A percentile compares a stretch with the other conserved stretches of the same genome.
Conservation (phyloP, 441 rosid species). For the Adansonia grandidieri region DNA sequence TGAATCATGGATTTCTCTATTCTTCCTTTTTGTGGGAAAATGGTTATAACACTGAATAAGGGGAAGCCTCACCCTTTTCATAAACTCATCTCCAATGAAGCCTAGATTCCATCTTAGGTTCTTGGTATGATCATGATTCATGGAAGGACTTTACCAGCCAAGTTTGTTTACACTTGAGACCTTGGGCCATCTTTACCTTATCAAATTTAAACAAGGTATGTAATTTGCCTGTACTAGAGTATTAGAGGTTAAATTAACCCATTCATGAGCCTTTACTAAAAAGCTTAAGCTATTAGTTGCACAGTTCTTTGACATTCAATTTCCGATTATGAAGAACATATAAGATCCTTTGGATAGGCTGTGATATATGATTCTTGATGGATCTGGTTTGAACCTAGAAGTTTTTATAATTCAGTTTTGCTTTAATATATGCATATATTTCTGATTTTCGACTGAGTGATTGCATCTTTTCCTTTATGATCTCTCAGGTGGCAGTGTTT, state of each 20-base stretch:
- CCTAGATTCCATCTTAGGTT: too few species aligned
- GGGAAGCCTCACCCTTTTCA: too few species aligned
- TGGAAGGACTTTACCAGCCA: too few species aligned
- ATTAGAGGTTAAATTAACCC: not conserved
- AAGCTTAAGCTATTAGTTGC: not conserved
- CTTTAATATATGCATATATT: not conserved
- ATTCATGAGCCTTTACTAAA: not conserved
- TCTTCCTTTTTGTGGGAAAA: too few species aligned
- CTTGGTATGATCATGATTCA: too few species aligned
- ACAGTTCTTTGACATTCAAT: not conserved
- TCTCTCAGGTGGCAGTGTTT: conserved; percentile 55
- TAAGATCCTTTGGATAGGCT: not conserved
- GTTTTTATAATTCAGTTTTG: not conserved
- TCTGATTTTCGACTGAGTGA: conserved; percentile 9
- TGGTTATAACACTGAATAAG: too few species aligned
- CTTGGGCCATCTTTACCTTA: too few species aligned
- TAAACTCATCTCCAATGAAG: too few species aligned
- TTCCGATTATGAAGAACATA: not conserved
- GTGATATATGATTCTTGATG: not conserved
- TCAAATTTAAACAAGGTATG: not conserved
- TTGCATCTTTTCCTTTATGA: not conserved
- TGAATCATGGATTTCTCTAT: too few species aligned
- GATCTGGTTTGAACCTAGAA: not conserved
- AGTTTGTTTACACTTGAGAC: too few species aligned
- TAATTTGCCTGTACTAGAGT: not conserved